Evolutionary conservation across 116 monocot genomes (phyloP).

Genomic region (Zostera marina): DNA sequence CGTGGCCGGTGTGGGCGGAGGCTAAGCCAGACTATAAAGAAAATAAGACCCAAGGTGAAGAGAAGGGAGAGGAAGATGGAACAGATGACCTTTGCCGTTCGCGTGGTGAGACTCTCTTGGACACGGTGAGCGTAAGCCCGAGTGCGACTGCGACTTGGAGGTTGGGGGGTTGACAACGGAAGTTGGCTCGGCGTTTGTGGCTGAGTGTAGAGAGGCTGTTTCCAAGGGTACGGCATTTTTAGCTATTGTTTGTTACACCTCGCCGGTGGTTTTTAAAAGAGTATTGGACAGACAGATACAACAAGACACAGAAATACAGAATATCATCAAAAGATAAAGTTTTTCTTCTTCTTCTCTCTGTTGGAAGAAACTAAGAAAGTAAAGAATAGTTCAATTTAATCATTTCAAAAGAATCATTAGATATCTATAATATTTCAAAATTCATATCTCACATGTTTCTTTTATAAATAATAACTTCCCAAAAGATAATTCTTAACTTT

Average conservation of each 20-base stretch:
- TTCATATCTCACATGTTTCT: too few species aligned
- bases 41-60: slow-evolving; percentile 23
- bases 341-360: not conserved
- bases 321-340: too few species aligned
- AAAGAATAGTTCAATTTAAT: not conserved
- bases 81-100: slow-evolving; percentile 26
- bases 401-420: too few species aligned
- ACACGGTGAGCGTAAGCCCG: slow-evolving; percentile 15
- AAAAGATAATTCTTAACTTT: too few species aligned
- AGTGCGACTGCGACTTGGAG: slow-evolving; percentile 12
- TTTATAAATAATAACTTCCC: too few species aligned
- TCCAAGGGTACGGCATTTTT: not conserved
- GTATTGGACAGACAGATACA: not conserved
- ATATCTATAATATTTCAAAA: too few species aligned
- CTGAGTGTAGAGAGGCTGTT: not conserved
- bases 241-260: too few species aligned
- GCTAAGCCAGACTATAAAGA: slow-evolving; percentile 40
- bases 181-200: not conserved
- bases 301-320: not conserved
- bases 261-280: not conserved
- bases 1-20: slow-evolving; percentile 61
- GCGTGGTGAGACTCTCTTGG: slow-evolving; percentile 24
- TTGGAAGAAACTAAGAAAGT: not conserved
- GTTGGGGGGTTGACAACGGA: not conserved
- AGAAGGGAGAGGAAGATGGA: slow-evolving; percentile 42